Evolutionary conservation across 2,329 filamentous ascomycete species (phyloP).

Genomic region (Alternaria atra): DNA sequence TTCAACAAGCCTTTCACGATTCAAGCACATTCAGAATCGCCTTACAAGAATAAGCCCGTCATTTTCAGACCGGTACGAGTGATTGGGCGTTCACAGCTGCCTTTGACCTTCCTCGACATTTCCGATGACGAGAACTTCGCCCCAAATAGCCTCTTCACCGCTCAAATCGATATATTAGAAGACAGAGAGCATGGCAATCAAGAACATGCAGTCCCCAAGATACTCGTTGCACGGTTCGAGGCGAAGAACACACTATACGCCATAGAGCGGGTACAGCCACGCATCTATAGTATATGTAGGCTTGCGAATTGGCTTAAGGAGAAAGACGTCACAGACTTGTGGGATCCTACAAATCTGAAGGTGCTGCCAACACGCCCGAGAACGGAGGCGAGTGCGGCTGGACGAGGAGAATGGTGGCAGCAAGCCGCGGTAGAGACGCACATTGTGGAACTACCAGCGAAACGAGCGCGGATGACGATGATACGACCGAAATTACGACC

Average conservation of each 20-base stretch:
- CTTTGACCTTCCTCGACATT: slow-evolving; percentile 51
- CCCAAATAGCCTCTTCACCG: slow-evolving; percentile 46
- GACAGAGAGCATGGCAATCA: slow-evolving; percentile 15
- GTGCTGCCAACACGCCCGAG: slow-evolving; percentile 69
- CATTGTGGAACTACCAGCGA: slow-evolving; percentile 24
- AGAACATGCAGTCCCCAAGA: slow-evolving; percentile 19
- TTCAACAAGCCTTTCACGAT: slow-evolving; percentile 44
- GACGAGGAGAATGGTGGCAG: slow-evolving; percentile 44
- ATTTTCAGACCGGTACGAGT: slow-evolving; percentile 48
- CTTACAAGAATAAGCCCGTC: slow-evolving; percentile 34
- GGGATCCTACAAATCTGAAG: slow-evolving; percentile 39
- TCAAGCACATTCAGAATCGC: slow-evolving; percentile 41
- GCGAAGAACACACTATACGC: slow-evolving; percentile 78
- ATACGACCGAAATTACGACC: slow-evolving; percentile 28
- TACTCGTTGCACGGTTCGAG: slow-evolving; percentile 49
- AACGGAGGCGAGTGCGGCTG: not conserved
- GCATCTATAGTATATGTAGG: slow-evolving; percentile 73
- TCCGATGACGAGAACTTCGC: slow-evolving; percentile 32
- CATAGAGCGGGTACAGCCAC: slow-evolving; percentile 71
- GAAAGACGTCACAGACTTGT: slow-evolving; percentile 57
- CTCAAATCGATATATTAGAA: slow-evolving; percentile 47
- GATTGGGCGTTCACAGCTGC: slow-evolving; percentile 48
- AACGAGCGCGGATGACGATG: slow-evolving; percentile 44
- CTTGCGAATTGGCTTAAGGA: slow-evolving; percentile 73
- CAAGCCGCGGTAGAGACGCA: slow-evolving; percentile 34